A percentile compares a stretch with the other conserved stretches of the same genome.
Conservation (phyloP, 306 rosid species). For the Citrullus mucosospermus region DNA sequence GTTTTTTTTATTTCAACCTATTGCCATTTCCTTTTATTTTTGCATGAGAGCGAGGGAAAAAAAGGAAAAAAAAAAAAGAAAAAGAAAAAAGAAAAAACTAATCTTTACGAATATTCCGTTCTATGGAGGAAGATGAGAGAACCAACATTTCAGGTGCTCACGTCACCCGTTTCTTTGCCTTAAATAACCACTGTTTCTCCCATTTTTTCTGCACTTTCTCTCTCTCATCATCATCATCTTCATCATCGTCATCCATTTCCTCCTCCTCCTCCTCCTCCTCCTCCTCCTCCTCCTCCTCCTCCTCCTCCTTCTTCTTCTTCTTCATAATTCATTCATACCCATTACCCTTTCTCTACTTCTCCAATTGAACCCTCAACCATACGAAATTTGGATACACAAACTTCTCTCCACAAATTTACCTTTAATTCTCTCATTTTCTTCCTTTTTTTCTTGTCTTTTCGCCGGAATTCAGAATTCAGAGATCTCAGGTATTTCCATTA, state of each 20-base stretch:
- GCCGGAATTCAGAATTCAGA: neutral
- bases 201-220: neutral
- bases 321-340: neutral
- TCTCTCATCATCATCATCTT: neutral
- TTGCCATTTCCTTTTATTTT: no score
- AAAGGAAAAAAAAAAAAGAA: neutral
- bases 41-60: no score
- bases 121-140: neutral
- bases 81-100: neutral
- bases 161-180: neutral
- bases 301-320: neutral
- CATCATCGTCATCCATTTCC: neutral
- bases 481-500: neutral
- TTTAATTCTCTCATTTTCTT: neutral
- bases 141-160: neutral
- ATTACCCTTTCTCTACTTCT: neutral
- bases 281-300: neutral
- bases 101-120: neutral
- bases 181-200: neutral
- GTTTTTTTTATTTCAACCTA: no score
- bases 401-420: neutral
- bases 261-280: neutral
- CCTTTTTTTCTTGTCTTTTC: neutral
- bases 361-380: neutral
- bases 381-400: neutral